Conservation (phyloP, 108 stramenopile genomes). For the Mediolabrus comicus region DNA sequence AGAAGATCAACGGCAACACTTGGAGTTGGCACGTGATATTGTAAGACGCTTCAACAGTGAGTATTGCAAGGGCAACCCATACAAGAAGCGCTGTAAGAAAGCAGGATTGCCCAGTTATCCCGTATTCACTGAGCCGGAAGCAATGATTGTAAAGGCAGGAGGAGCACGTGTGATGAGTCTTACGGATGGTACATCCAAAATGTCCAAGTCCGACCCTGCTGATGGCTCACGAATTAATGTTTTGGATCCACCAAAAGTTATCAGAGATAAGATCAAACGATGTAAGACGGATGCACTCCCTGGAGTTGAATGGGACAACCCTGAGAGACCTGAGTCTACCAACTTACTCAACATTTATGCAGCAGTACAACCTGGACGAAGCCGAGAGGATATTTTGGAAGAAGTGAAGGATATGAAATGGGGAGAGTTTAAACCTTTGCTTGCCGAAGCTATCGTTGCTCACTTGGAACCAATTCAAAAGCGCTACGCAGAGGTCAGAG, state of each 20-base stretch:
- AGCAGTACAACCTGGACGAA: constrained; percentile 82
- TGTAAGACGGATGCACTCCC: constrained; percentile 93
- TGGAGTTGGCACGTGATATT: constrained; percentile 98
- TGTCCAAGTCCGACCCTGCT: constrained; percentile 95
- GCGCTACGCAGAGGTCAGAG: constrained; percentile 85
- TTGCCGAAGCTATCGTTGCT: constrained; percentile 92
- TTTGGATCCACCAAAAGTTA: constrained; percentile 89
- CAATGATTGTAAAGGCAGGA: constrained; percentile 94
- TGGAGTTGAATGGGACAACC: constrained; percentile 96
- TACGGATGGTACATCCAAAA: constrained; percentile 94
- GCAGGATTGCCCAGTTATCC: constrained; percentile 80
- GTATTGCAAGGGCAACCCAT: constrained; percentile 87
- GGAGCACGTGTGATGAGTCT: constrained; percentile 97
- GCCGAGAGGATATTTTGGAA: constrained; percentile 72
- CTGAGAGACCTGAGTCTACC: constrained; percentile 95
- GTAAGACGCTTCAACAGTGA: constrained; percentile 93
- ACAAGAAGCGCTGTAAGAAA: constrained; percentile 84
- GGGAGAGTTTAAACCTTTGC: constrained; percentile 94
- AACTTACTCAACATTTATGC: constrained; percentile 96
- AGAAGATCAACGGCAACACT: constrained; percentile 98
- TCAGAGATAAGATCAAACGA: constrained; percentile 91
- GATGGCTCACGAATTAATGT: constrained; percentile 95
- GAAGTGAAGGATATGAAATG: constrained; percentile 91
- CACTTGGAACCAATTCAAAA: constrained; percentile 95
- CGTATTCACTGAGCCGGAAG: constrained; percentile 90